These are phyloP conservation scores for Hanseniaspora thailandica DNA, from an alignment of 805 yeast genomes.

Conservation along the genomic window DNA sequence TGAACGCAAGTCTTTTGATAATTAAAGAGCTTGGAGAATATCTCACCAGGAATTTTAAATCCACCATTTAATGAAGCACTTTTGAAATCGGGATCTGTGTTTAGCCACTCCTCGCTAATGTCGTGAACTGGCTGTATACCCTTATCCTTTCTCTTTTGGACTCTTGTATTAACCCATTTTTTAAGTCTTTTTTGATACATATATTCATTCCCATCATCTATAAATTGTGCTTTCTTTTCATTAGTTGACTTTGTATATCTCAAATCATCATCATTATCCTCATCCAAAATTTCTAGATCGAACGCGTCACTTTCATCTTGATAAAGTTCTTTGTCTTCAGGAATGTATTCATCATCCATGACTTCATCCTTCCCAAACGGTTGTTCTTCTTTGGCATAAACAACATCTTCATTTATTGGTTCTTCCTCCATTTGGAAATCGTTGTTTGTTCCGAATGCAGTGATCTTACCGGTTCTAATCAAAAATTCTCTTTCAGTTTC, in stretches of 20 bases:
- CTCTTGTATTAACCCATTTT: slow-evolving; percentile 48
- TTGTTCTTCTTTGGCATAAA: slow-evolving; percentile 18
- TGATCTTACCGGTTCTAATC: slow-evolving; percentile 79
- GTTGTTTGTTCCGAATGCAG: slow-evolving; percentile 73
- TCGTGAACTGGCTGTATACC: slow-evolving; percentile 17
- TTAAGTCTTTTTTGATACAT: slow-evolving; percentile 49
- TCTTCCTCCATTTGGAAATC: slow-evolving; percentile 37
- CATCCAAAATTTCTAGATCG: slow-evolving; percentile 18
- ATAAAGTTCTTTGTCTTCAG: slow-evolving; percentile 20
- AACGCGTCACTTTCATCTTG: slow-evolving; percentile 18
- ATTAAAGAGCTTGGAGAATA: slow-evolving; percentile 74
- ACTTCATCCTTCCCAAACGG: slow-evolving; percentile 18
- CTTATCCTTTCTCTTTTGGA: slow-evolving; percentile 27
- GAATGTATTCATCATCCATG: slow-evolving; percentile 23
- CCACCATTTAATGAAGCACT: slow-evolving; percentile 65
- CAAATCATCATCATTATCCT: slow-evolving; percentile 15
- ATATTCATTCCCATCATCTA: slow-evolving; percentile 74
- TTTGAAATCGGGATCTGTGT: slow-evolving; percentile 63
- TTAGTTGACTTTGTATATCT: slow-evolving; percentile 17
- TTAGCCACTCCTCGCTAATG: slow-evolving; percentile 46
- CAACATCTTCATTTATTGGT: slow-evolving; percentile 13
- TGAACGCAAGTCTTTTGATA: slow-evolving; percentile 95
- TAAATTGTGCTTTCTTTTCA: slow-evolving; percentile 20
- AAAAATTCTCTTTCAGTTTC: slow-evolving; percentile 72
- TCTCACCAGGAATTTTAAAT: slow-evolving; percentile 78